A percentile compares a stretch with the other conserved stretches of the same genome.
These are phyloP conservation scores for Aspergillus fischeri DNA, from an alignment of 2,329 filamentous ascomycete species.

Conservation along the genomic window DNA sequence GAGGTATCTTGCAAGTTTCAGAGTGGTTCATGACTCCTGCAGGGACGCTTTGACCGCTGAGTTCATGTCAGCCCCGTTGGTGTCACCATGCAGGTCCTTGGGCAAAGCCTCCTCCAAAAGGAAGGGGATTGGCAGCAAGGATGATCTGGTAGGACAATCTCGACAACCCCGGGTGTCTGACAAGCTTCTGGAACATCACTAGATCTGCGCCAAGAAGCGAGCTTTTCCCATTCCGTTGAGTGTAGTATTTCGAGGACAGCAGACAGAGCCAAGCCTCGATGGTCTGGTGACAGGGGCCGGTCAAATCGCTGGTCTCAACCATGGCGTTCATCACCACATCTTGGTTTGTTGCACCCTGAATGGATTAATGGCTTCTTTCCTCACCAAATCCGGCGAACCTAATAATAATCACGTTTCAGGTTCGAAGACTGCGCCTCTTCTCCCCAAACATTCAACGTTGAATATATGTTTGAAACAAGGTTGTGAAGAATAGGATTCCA, in stretches of 20 bases:
- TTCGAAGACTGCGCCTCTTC: slow-evolving; percentile 6
- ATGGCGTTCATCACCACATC: background rate
- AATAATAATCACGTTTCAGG: slow-evolving; percentile 8
- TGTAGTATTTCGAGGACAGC: background rate
- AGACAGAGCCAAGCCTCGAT: background rate
- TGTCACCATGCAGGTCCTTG: background rate
- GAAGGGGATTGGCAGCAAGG: slow-evolving; percentile 10
- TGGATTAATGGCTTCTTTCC: background rate
- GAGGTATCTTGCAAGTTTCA: background rate
- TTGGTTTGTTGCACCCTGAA: slow-evolving; percentile 3
- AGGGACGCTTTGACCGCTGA: background rate
- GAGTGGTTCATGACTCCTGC: background rate
- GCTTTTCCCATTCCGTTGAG: slow-evolving; percentile 9
- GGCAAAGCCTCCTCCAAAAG: background rate
- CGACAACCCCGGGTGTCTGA: slow-evolving; percentile 3
- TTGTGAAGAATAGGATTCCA: background rate
- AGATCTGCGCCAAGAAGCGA: slow-evolving; percentile 5
- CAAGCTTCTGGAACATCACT: slow-evolving; percentile 13
- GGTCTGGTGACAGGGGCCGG: slow-evolving; percentile 8
- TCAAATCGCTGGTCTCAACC: background rate
- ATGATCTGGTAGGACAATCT: slow-evolving; percentile 1
- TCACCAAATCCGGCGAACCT: slow-evolving; percentile 1
- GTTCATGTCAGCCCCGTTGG: background rate
- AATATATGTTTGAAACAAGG: background rate
- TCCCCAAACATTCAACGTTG: background rate